Evolutionary conservation across 106 monocot species (phyloP), one percentile per base, ranked within the genome.

Genomic region (Dendrobium huoshanense): DNA sequence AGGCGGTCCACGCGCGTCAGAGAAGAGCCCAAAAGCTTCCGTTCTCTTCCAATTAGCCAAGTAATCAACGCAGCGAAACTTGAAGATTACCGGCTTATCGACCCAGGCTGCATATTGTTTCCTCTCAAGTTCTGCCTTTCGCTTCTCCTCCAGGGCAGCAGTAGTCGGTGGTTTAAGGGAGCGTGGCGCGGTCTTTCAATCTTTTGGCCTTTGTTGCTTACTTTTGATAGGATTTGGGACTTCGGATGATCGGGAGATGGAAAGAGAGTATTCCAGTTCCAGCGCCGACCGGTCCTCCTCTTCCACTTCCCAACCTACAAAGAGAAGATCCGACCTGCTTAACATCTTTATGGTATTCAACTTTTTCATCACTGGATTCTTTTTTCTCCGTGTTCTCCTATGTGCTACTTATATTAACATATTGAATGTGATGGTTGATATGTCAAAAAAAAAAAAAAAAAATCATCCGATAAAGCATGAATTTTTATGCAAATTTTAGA

Each of bases 311-410:
- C 24, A 65, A 8, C 64, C 64, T 9, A 65, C 70, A 4, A 70
- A 70, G 70, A 70, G 37, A 70, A 37, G 70, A 33, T 70, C 70
- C 70, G 70, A 70, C 33, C 70, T 70, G 70, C 70, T 70, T 15
- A 17, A 17, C 11, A 70, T 70, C 16, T 24, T 70, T 8, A 70
- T 37, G 70, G 70, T 70, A 37, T 2, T 37, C 70, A 61, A n/a
- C 4, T 61, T 61, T 61, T 61, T 20, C 2, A 13, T 8, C 3
- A n/a, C 5, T 37, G 8, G 25, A 70, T 70, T 37, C 37, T 13
- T 70, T 20, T 33, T 70, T 4, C 37, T 37, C 10, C 70, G 5
- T 61, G 61, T 19, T 61, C 5, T 65, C 5, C 15, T 65, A 22
- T 64, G 7, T 64, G 24, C n/a, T 22, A 64, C 22, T 70, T 70